These are phyloP conservation scores for Colletotrichum sojae DNA, from an alignment of 2,329 filamentous ascomycete genomes.

Conservation along the genomic window DNA sequence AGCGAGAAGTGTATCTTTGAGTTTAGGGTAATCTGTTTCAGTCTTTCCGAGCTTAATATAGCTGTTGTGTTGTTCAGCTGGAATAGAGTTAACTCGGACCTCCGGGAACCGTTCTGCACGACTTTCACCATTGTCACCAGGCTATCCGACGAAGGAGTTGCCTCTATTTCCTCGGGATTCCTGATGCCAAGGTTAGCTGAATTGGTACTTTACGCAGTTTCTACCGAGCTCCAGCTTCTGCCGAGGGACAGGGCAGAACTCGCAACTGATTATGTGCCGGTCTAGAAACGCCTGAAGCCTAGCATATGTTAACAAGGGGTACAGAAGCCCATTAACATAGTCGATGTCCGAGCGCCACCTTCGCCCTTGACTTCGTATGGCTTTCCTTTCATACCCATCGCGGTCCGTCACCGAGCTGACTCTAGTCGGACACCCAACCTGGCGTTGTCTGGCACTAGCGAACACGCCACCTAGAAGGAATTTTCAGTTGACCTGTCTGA, in stretches of 20 bases:
- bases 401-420: neutral
- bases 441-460: neutral
- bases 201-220: too few relatives aligned
- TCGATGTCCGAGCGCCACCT: too few relatives aligned
- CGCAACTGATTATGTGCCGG: too few relatives aligned
- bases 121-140: neutral
- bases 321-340: too few relatives aligned
- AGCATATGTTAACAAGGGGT: too few relatives aligned
- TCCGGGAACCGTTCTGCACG: neutral
- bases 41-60: neutral
- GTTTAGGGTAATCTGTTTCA: slow-evolving; percentile 1
- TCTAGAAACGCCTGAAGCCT: too few relatives aligned
- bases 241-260: too few relatives aligned
- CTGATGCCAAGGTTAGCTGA: too few relatives aligned
- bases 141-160: neutral
- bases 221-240: too few relatives aligned
- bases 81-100: slow-evolving; percentile 8
- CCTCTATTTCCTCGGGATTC: too few relatives aligned
- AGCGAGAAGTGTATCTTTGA: neutral
- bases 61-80: neutral
- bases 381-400: neutral
- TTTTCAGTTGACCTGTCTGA: too few relatives aligned
- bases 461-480: neutral
- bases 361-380: neutral
- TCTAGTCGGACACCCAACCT: neutral